Evolutionary conservation across 1,284 basidiomycete species (phyloP), one percentile per base, ranked within the genome.

Genomic region (Boletus smithii): DNA sequence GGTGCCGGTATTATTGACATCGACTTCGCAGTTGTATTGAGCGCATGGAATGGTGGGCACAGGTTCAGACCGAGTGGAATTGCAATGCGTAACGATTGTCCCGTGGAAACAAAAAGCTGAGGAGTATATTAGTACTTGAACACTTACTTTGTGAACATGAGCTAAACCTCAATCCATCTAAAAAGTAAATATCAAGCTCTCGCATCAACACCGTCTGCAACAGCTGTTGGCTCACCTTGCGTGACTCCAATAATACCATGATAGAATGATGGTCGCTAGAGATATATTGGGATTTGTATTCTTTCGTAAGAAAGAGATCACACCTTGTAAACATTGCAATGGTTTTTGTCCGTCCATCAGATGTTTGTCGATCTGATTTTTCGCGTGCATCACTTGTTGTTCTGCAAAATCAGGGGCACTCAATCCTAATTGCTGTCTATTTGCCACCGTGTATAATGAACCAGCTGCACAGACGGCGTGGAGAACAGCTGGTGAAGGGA

Each of bases 381-480:
- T 76, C 7, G 83, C 81, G 31, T 74, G 68, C 43, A 73, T 75
- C 5, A 81, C 79, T 53, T 88, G 85, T 44, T 78, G 70, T 58
- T 87, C 84, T 27, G 81, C 78, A 61, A 88, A 87, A 5, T 47
- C 41, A 22, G 47, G 16, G 17, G 35, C 17, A 36, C 27, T 32
- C 29, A 24, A 29, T 24, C 33, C 44, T 13, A 40, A 26, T 22
- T 53, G 46, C 17, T 49, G 49, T 36, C 73, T 78, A 29, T 73
- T 74, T 16, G 81, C 76, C 3, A 76, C 75, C 3, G 80, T 83
- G 54, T 85, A 87, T 29, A 83, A 69, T 53, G 81, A 83, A 20
- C 84, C 83, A 32, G 85, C 73, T 9, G 86, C 86, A 65, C 85
- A 88, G 41, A 91, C 83, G 6, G 84, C 82, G 62, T 91, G 88